Base-by-base conservation (phyloP, 2,329 filamentous ascomycete species). In the Exophiala mesophila region DNA sequence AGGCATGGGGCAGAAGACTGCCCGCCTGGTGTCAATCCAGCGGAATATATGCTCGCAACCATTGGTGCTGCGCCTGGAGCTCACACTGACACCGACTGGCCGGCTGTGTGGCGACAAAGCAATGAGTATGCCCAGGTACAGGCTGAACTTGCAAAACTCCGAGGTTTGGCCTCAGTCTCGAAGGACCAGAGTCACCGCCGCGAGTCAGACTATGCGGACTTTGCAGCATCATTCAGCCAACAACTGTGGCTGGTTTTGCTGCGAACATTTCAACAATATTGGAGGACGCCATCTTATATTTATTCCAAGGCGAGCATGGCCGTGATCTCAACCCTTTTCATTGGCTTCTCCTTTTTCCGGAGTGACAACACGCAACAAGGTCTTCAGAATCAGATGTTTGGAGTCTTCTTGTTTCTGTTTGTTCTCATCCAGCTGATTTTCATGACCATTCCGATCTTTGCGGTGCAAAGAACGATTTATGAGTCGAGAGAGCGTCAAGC, bases 191-290 rank as follows among this genome's bases (percentile, higher is more conserved):
- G 7, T 26, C 12, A 6, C 7, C 23, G 12, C 12, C 7, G 6
- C 6, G 23, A 26, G 6, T 26, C 23, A 26, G 18, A 63, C 70
- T 21, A 69, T 68, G 19, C 61, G 66, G 85, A 92, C 57, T 94
- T 92, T 45, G 88, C 88, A 3, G 83, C 85, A 16, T 76, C 83
- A 0, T 84, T 90, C 58, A 59, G 53, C 41, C 59, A 66, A 5
- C 88, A 94, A 63, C 65, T 90, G 19, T 65, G 63, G 37, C 72
- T 79, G 56, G 84, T 88, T 43, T 76, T 76, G 4, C 63, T 73
- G 52, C 85, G 88, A 56, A 83, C 90, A 17, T 90, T 90, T 69
- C 77, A 89, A 61, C 86, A 94, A 61, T 92, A 90, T 73, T 94
- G 87, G 87, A 82, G 62, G 85, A 94, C 62, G 89, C 90, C 74